Percentiles rank a stretch among this genome's conserved stretches.
These are phyloP conservation scores for Corniculantispora saksenae DNA, from an alignment of 2,329 filamentous ascomycete species.

Conservation along the genomic window DNA sequence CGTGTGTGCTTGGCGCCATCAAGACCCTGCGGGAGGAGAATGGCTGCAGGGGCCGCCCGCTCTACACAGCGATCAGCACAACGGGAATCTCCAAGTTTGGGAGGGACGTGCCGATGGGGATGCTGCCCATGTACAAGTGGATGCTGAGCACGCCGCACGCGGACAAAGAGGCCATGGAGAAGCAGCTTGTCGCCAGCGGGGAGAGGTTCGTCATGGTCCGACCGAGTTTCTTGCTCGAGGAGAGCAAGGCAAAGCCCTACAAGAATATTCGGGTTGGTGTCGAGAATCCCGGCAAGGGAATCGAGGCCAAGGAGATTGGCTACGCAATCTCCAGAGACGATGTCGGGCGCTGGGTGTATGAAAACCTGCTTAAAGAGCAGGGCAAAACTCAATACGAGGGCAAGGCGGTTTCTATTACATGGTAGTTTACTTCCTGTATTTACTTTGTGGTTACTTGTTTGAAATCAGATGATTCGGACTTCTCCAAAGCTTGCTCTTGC, in stretches of 20 bases:
- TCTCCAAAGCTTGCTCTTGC: neutral
- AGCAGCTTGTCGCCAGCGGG: conserved; percentile 27
- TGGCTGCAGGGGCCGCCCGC: conserved; percentile 32
- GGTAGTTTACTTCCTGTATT: conserved; percentile 21
- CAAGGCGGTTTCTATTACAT: conserved; percentile 34
- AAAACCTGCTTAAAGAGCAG: conserved; percentile 34
- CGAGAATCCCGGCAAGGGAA: conserved; percentile 36
- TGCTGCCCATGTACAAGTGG: conserved; percentile 49
- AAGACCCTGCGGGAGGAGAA: conserved; percentile 26
- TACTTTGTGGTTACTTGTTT: too few species aligned
- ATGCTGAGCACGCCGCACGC: conserved; percentile 43
- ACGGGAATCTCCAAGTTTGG: conserved; percentile 41
- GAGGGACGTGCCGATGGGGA: conserved; percentile 44
- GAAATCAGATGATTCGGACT: neutral
- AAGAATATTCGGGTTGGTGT: conserved; percentile 39
- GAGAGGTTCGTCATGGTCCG: conserved; percentile 40
- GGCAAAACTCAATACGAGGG: conserved; percentile 26
- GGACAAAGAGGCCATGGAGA: conserved; percentile 53
- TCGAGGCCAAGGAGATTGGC: conserved; percentile 41
- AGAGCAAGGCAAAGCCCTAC: conserved; percentile 30
- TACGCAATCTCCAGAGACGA: conserved; percentile 51
- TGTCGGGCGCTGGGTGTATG: conserved; percentile 48
- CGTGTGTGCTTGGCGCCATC: conserved; percentile 33
- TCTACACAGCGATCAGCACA: conserved; percentile 38
- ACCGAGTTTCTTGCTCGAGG: conserved; percentile 40